Evolutionary conservation across 345 rosid genomes (phyloP).

Genomic region (Boechera stricta): DNA sequence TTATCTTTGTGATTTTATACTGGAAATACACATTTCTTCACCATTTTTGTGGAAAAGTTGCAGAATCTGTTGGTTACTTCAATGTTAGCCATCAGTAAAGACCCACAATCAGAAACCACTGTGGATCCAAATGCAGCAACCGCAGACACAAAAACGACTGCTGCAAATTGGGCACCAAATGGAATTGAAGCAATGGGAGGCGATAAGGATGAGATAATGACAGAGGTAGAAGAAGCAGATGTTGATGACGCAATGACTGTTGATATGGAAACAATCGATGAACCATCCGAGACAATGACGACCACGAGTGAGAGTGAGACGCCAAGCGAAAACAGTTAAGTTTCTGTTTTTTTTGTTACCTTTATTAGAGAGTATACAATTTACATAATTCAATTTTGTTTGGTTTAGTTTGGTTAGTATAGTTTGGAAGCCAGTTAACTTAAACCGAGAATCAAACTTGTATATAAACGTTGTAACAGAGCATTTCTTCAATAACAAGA

Average conservation of each 20-base stretch:
- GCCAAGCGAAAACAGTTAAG: slow-evolving; percentile 51
- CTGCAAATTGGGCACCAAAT: slow-evolving; percentile 53
- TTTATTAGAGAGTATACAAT: background rate
- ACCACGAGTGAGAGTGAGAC: slow-evolving; percentile 44
- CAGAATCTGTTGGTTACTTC: slow-evolving; percentile 91
- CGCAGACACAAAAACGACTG: slow-evolving; percentile 42
- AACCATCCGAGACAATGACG: slow-evolving; percentile 52
- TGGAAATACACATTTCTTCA: background rate
- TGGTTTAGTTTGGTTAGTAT: no score
- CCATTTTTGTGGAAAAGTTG: background rate
- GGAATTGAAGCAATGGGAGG: slow-evolving; percentile 66
- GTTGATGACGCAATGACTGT: slow-evolving; percentile 5
- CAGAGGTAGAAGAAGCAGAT: slow-evolving; percentile 74
- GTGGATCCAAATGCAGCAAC: slow-evolving; percentile 41
- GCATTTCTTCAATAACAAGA: no score
- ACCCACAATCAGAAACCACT: slow-evolving; percentile 53
- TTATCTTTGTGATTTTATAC: background rate
- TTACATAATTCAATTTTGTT: no score
- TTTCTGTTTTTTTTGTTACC: slow-evolving; percentile 19
- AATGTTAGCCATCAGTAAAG: slow-evolving; percentile 55
- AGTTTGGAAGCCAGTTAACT: no score
- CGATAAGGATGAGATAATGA: slow-evolving; percentile 74
- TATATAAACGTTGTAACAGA: no score
- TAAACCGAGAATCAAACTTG: no score
- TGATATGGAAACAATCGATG: slow-evolving; percentile 59